A percentile compares a stretch with the other conserved stretches of the same genome.
phyloP scores from a whole-genome alignment of 495 filamentous ascomycete genomes.

The Paragyromitra xinjiangensis region DNA sequence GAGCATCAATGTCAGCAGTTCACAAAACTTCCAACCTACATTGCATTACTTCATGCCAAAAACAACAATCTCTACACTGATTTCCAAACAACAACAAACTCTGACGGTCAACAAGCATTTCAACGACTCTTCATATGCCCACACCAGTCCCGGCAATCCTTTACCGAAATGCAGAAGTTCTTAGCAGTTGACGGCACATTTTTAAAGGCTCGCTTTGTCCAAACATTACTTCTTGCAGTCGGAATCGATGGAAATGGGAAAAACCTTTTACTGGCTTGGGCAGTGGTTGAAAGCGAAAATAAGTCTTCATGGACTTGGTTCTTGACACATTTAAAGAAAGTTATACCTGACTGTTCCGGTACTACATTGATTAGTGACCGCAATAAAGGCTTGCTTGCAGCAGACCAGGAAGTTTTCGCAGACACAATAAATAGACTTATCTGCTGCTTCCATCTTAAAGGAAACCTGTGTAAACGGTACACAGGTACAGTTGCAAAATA shows the following conservation, averaged over 20 bases:
- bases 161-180: conserved; percentile 3
- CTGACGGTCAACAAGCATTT: conserved; percentile 12
- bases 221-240: conserved; percentile 36
- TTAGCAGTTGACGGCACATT: conserved; percentile 18
- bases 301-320: conserved; percentile 40
- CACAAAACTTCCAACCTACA: conserved; percentile 9
- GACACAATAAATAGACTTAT: too few relatives aligned
- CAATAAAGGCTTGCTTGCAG: too few relatives aligned
- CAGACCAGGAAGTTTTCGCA: too few relatives aligned
- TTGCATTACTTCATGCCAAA: not conserved
- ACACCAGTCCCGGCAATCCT: conserved; percentile 8
- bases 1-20: conserved; percentile 11
- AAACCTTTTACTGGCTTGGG: conserved; percentile 39
- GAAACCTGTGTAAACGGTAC: too few relatives aligned
- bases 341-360: too few relatives aligned
- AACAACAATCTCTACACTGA: conserved; percentile 11
- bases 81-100: not conserved
- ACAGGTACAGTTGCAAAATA: too few relatives aligned
- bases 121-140: conserved; percentile 31
- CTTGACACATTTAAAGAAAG: conserved; percentile 4
- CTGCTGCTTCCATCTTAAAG: too few relatives aligned
- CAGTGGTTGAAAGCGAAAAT: conserved; percentile 41
- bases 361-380: too few relatives aligned
- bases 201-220: conserved; percentile 30
- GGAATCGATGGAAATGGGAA: conserved; percentile 42